These are phyloP conservation scores for Pseudoneurospora amorphoporcata DNA, from an alignment of 495 filamentous ascomycete genomes.

Conservation along the genomic window DNA sequence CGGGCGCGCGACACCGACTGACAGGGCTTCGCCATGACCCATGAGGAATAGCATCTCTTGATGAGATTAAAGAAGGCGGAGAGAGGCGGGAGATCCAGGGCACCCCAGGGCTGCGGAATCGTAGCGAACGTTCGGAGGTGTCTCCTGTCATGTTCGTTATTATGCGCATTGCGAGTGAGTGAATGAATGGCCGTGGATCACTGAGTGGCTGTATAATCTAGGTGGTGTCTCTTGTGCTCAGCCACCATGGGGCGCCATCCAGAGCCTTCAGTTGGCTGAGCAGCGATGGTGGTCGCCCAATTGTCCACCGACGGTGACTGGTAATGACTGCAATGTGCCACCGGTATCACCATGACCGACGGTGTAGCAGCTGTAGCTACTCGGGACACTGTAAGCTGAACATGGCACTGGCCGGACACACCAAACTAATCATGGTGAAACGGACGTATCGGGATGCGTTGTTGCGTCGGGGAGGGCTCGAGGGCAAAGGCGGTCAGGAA, in stretches of 20 bases:
- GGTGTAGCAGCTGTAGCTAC: background rate
- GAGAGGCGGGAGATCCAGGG: background rate
- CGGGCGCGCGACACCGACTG: background rate
- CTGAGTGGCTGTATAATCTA: background rate
- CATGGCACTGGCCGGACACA: background rate
- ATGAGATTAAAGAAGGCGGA: background rate
- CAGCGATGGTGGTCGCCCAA: background rate
- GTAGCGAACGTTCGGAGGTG: background rate
- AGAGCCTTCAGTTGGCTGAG: background rate
- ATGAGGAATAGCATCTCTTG: background rate
- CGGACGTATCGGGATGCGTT: conserved; percentile 1
- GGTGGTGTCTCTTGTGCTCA: background rate
- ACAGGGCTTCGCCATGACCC: background rate
- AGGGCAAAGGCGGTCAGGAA: conserved; percentile 4
- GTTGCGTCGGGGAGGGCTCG: background rate
- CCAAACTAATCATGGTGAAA: background rate
- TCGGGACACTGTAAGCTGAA: background rate
- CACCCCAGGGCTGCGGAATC: background rate
- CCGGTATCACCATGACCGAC: conserved; percentile 1
- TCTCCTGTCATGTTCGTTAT: background rate
- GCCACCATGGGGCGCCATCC: background rate
- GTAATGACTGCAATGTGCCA: background rate
- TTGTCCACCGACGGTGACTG: background rate
- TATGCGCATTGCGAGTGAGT: background rate
- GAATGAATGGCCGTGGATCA: background rate